A percentile compares a stretch with the other conserved stretches of the same genome.
Conservation (phyloP, 768 basidiomycete genomes). For the Kockovaella imperatae region DNA sequence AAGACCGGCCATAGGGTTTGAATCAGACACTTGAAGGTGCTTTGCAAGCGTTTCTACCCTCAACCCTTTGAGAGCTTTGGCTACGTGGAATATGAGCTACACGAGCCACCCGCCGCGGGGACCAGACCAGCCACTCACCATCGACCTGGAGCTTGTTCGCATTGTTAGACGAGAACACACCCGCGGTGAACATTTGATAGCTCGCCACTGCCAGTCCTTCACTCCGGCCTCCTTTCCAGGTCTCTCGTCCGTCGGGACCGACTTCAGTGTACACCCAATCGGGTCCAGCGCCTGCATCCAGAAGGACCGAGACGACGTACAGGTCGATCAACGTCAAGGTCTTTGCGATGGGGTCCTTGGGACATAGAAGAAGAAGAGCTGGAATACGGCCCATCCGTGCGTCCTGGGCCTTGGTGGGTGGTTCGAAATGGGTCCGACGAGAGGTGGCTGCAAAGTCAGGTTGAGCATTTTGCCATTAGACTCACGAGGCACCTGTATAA, state of each 20-base stretch:
- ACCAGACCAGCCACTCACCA: slow-evolving; percentile 51
- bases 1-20: slow-evolving; percentile 83
- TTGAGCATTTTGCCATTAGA: not conserved
- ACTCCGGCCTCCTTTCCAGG: slow-evolving; percentile 56
- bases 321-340: slow-evolving; percentile 75
- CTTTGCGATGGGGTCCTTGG: slow-evolving; percentile 47
- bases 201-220: slow-evolving; percentile 76
- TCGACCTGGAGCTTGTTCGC: slow-evolving; percentile 67
- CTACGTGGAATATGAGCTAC: too few relatives aligned
- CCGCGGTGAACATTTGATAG: slow-evolving; percentile 75
- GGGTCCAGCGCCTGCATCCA: slow-evolving; percentile 89
- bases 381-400: slow-evolving; percentile 53
- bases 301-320: slow-evolving; percentile 75
- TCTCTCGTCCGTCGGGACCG: slow-evolving; percentile 5
- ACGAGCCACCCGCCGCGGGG: slow-evolving; percentile 1
- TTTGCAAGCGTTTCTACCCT: slow-evolving; percentile 55
- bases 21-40: slow-evolving; percentile 66
- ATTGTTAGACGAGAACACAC: slow-evolving; percentile 66
- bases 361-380: slow-evolving; percentile 20
- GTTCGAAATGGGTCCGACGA: slow-evolving; percentile 28
- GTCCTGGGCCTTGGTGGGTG: slow-evolving; percentile 45
- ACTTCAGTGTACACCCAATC: slow-evolving; percentile 67
- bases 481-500: not conserved
- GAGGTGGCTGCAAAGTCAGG: slow-evolving; percentile 15
- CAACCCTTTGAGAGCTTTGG: slow-evolving; percentile 60